Base-by-base conservation (phyloP, 495 filamentous ascomycete genomes). In the Neurospora cerealis region DNA sequence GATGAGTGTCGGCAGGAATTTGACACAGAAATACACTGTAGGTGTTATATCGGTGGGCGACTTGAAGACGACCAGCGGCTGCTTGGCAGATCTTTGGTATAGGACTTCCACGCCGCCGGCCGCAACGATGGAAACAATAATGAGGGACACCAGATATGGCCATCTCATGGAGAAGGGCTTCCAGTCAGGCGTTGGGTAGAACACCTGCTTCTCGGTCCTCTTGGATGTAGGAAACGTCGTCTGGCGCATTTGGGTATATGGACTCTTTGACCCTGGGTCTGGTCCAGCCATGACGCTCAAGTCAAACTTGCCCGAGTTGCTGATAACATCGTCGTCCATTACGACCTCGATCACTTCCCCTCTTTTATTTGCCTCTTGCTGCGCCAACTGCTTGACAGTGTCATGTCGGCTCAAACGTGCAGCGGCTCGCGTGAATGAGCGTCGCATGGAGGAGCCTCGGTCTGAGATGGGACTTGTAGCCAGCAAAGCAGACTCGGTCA, bases 161-260 rank as follows among this genome's bases (percentile, higher is more conserved):
- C 86, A 88, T 28, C 86, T 84, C 90, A 93, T 93, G 0, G 88
- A 89, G 71, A 91, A 86, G 0, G 91, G 91, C 74, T 89, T 90
- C 91, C 91, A 93, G 77, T 92, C 86, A 4, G 90, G 89, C 75
- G 88, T 86, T 0, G 88, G 87, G 69, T 86, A 88, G 75, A 87
- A 88, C 8, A 85, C 81, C 74, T 86, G 81, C 1, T 80, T 79
- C 28, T 78, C 80, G 37, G 71, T 74, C 24, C 71, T 72, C 21
- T 74, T 75, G 10, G 13, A 74, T 19, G 54, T 19, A n/a, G 81
- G 76, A 66, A 82, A 78, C 4, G 78, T 80, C n/a, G 80, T 75
- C 17, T 78, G 77, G 3, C 77, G 75, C 70, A 78, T 80, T 36
- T 66, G 54, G 36, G 66, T 70, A 36, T 71, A 69, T 10, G 69